Evolutionary conservation across 805 yeast genomes (phyloP), one percentile per base, ranked within the genome.

Genomic region (Yueomyces sinensis): DNA sequence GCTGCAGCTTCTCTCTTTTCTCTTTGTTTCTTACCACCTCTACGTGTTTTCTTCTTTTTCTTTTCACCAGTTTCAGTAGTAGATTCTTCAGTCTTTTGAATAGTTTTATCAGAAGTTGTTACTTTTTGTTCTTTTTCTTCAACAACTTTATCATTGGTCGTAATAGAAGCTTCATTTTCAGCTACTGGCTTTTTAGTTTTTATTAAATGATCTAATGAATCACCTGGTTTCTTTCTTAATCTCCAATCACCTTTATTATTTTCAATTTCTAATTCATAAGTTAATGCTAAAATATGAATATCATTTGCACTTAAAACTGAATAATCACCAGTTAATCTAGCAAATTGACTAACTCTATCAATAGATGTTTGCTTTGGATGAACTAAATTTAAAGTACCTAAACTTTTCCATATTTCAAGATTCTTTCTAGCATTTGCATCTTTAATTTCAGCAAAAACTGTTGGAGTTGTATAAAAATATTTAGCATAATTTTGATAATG

Each of bases 241-340:
- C 82, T 66, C 70, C 76, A 68, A 32, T 74, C 78, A 14, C 89
- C 89, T 32, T 69, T 62, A 44, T 76, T 76, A 37, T 66, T 45
- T 52, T 83, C 89, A 36, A 66, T 63, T 43, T 87, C 95, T 33
- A 91, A 58, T 53, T 91, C 96, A 52, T 84, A 87, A 1, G 95
- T 74, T 45, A 91, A 66, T 0, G 99, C 97, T 40, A 93, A 67
- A 37, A 91, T 79, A 50, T 87, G 95, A 27, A 91, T 63, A 78
- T 91, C 99, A 43, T 93, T 87, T 27, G 76, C 71, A 44, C 95
- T 82, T 37, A 91, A 66, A 4, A 89, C 98, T 4, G 81, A 62
- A 43, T 66, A 81, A 62, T 91, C 99, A 54, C 99, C 99, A 1
- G 97, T 87, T 32, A 80, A 62, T 48, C 71, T 78, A 11, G 97